phyloP scores from a whole-genome alignment of 257 asterid genomes.

The Salvia splendens region DNA sequence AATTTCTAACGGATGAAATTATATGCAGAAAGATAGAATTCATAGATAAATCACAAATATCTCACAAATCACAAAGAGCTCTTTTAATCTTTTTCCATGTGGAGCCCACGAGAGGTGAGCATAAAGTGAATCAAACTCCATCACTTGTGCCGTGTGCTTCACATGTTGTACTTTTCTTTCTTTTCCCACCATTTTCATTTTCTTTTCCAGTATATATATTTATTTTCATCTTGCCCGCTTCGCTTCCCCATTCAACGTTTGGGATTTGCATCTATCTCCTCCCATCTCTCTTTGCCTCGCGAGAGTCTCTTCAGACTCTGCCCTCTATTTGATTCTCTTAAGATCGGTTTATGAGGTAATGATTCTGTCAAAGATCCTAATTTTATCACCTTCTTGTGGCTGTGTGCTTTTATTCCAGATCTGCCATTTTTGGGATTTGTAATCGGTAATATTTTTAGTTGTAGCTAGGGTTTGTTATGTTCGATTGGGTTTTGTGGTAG shows the following conservation, averaged over 20 bases:
- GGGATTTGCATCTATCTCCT: slow-evolving; percentile 9
- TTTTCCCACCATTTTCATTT: slow-evolving; percentile 2
- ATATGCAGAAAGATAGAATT: too few relatives aligned
- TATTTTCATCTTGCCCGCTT: neutral
- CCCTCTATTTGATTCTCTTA: slow-evolving; percentile 46
- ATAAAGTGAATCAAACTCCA: neutral
- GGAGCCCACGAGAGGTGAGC: slow-evolving; percentile 25
- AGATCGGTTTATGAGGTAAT: slow-evolving; percentile 79
- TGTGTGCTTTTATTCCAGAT: slow-evolving; percentile 30
- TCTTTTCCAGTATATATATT: slow-evolving; percentile 17
- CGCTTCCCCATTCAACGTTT: neutral
- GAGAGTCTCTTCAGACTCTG: slow-evolving; percentile 57
- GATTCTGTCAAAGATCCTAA: slow-evolving; percentile 1
- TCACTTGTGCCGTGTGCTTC: slow-evolving; percentile 27
- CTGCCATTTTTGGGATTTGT: slow-evolving; percentile 32
- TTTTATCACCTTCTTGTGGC: neutral
- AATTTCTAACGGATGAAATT: too few relatives aligned
- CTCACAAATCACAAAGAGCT: too few relatives aligned
- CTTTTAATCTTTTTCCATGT: neutral
- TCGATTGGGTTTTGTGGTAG: slow-evolving; percentile 3
- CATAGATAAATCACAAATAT: too few relatives aligned
- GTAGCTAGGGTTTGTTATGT: neutral
- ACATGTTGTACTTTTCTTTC: slow-evolving; percentile 24
- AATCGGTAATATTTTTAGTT: neutral
- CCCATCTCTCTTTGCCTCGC: slow-evolving; percentile 29